Evolutionary conservation across 2,329 filamentous ascomycete genomes (phyloP), one percentile per base, ranked within the genome.

Genomic region (Iodosphaeria phyllophila): DNA sequence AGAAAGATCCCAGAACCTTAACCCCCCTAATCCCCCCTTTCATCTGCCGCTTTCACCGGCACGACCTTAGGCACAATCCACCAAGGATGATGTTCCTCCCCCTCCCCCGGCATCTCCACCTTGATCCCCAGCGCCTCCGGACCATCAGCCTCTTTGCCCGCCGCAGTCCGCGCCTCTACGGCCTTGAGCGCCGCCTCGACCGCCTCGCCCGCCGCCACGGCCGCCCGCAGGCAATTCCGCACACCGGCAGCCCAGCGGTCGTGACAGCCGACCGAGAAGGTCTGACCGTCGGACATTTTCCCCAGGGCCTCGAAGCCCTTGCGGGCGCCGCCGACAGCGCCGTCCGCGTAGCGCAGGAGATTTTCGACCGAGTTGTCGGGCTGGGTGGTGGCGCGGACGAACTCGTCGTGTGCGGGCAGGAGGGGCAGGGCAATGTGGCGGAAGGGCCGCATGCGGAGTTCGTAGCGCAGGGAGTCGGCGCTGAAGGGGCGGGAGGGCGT

Each of bases 391-490:
- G 55, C 52, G 5, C 37, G 34, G 6, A 45, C 36, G 32, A 77
- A 80, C 9, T 71, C 64, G 5, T 68, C 64, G 32, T 66, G 75
- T 0, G 64, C 51, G 1, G 77, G 70, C 8, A 79, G 56, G 30
- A 69, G 63, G 0, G 80, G 77, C 2, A 79, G 57, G 7, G 64
- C 61, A 28, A 92, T 63, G 6, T 54, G 45, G 1, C 74, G 56
- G 40, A 91, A 92, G 0, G 82, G 79, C 39, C 76, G 78, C 79
- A 92, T 89, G 30, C 84, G 75, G 7, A 91, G 52, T 35, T 89
- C 76, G 44, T 89, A 84, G 8, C 80, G 70, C 4, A 83, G 52
- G 16, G 58, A 49, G 29, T 76, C 64, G 10, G 63, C 65, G 28
- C 71, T 67, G 43, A 83, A 91, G 0, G 74, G 71, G 2, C 67